Conservation (phyloP, 208 protist species). For the Balamuthia mandrillaris region DNA sequence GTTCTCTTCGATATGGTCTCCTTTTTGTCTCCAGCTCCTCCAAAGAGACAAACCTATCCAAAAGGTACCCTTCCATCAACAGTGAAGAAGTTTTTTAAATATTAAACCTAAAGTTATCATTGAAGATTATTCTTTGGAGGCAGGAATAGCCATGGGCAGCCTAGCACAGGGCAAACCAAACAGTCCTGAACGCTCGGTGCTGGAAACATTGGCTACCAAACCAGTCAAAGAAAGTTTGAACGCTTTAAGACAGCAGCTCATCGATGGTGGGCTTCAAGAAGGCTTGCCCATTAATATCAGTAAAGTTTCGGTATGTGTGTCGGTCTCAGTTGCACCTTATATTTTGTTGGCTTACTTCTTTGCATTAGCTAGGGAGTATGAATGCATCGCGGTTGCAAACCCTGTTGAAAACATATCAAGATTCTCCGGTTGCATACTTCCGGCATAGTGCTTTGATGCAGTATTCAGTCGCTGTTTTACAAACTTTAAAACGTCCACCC, state of each 20-base stretch:
- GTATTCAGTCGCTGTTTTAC: not conserved
- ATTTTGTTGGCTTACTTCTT: not conserved
- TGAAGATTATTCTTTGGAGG: too few relatives aligned
- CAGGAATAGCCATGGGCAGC: too few relatives aligned
- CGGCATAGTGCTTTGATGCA: not conserved
- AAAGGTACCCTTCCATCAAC: too few relatives aligned
- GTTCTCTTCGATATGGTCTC: too few relatives aligned
- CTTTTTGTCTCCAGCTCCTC: too few relatives aligned
- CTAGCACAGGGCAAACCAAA: too few relatives aligned
- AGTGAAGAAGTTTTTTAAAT: too few relatives aligned
- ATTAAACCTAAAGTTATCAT: too few relatives aligned
- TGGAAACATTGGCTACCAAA: too few relatives aligned
- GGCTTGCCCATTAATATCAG: not conserved
- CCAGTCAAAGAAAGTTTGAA: not conserved
- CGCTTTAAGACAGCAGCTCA: not conserved
- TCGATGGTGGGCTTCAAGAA: not conserved
- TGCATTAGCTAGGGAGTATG: not conserved
- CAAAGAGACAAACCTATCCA: too few relatives aligned
- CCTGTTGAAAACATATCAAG: not conserved
- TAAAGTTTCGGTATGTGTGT: not conserved
- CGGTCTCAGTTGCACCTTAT: not conserved
- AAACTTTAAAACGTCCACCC: not conserved
- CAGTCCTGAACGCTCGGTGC: too few relatives aligned
- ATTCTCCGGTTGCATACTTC: not conserved
- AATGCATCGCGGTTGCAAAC: not conserved